phyloP scores from a whole-genome alignment of 495 filamentous ascomycete genomes.

The Neurospora tetrasperma region DNA sequence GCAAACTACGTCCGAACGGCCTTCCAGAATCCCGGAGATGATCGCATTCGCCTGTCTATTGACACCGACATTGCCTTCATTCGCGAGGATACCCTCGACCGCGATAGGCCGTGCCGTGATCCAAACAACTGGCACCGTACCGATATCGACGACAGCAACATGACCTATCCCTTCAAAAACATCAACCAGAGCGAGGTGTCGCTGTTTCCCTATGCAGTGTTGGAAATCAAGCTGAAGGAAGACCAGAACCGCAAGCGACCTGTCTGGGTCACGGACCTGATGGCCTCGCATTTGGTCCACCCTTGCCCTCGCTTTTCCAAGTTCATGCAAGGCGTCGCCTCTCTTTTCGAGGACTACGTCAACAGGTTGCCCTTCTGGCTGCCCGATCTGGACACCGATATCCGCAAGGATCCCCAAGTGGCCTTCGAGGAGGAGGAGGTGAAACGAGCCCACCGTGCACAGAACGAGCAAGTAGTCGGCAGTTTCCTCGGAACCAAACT shows the following conservation, averaged over 20 bases:
- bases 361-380: conserved; percentile 97
- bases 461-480: conserved; percentile 82
- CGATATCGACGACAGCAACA: conserved; percentile 74
- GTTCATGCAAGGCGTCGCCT: conserved; percentile 86
- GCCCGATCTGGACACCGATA: conserved; percentile 78
- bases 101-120: conserved; percentile 75
- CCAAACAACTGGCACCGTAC: conserved; percentile 80
- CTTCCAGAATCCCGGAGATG: conserved; percentile 91
- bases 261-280: conserved; percentile 85
- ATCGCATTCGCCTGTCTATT: conserved; percentile 81
- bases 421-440: conserved; percentile 91
- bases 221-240: conserved; percentile 87
- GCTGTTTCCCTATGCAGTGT: conserved; percentile 80
- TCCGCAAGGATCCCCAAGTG: conserved; percentile 78
- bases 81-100: conserved; percentile 79
- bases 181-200: conserved; percentile 86
- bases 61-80: conserved; percentile 90
- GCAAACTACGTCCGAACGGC: conserved; percentile 92
- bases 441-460: conserved; percentile 61
- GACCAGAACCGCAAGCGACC: conserved; percentile 51
- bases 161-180: conserved; percentile 75
- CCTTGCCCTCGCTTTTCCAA: conserved; percentile 87
- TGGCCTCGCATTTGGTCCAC: conserved; percentile 85
- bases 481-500: conserved; percentile 53
- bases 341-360: conserved; percentile 89